phyloP scores from a whole-genome alignment of 192 early-diverging fungal genomes.

The Coemansia sp. region DNA sequence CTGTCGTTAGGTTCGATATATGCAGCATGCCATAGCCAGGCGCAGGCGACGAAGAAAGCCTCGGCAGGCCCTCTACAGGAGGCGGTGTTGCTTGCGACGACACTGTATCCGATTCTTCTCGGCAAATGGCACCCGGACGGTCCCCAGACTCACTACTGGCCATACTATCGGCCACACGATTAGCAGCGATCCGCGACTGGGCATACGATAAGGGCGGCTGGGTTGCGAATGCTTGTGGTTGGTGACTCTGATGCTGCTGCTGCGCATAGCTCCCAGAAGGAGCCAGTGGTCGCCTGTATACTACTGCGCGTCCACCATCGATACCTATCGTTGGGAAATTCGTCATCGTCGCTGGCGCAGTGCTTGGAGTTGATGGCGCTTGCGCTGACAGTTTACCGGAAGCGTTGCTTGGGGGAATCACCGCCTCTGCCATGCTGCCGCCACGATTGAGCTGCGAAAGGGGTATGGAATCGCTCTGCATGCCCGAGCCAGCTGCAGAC shows the following conservation, averaged over 20 bases:
- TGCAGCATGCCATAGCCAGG: conserved; percentile 13
- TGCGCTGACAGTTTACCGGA: neutral
- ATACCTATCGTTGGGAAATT: conserved; percentile 48
- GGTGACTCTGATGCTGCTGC: neutral
- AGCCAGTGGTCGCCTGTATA: conserved; percentile 21
- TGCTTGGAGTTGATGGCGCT: conserved; percentile 11
- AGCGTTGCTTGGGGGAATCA: conserved; percentile 1
- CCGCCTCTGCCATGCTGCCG: conserved; percentile 4
- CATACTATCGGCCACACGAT: neutral
- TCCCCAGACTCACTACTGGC: neutral
- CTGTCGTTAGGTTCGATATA: conserved; percentile 24
- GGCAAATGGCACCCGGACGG: neutral
- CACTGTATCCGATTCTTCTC: conserved; percentile 29
- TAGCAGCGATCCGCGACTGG: neutral
- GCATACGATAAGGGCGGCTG: conserved; percentile 1
- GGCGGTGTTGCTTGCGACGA: conserved; percentile 48
- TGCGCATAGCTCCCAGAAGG: neutral
- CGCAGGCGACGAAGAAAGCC: conserved; percentile 37
- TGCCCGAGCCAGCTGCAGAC: conserved; percentile 4
- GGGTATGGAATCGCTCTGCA: neutral
- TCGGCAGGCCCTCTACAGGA: conserved; percentile 43
- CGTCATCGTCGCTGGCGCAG: conserved; percentile 33
- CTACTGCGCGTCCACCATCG: conserved; percentile 43
- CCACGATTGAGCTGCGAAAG: conserved; percentile 5
- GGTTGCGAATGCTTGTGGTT: neutral